Percentiles rank a stretch among this genome's conserved stretches.
phyloP scores from a whole-genome alignment of 2,329 filamentous ascomycete species.

The Fusarium marasasianum region DNA sequence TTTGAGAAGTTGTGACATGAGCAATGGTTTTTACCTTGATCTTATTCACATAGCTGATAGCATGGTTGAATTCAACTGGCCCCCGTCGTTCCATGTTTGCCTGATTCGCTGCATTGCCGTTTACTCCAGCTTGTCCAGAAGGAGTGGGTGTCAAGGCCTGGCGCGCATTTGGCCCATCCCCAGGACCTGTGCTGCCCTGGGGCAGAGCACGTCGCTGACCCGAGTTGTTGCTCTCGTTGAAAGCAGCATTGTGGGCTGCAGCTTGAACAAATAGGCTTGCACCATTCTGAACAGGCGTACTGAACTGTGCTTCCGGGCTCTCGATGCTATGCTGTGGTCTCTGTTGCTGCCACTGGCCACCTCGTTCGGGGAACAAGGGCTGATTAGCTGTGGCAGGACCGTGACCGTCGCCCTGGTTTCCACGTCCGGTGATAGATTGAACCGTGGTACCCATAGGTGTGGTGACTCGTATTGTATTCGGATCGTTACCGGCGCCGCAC shows the following conservation, averaged over 20 bases:
- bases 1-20: neutral
- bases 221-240: slow-evolving; percentile 45
- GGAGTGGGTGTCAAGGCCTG: slow-evolving; percentile 71
- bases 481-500: slow-evolving; percentile 91
- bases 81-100: slow-evolving; percentile 83
- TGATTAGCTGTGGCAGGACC: slow-evolving; percentile 51
- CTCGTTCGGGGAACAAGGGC: slow-evolving; percentile 58
- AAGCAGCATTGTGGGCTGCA: slow-evolving; percentile 48
- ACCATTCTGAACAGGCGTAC: slow-evolving; percentile 63
- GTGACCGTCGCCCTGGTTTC: slow-evolving; percentile 57
- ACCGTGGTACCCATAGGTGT: slow-evolving; percentile 98
- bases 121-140: slow-evolving; percentile 66
- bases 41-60: slow-evolving; percentile 99
- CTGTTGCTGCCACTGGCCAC: slow-evolving; percentile 67
- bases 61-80: slow-evolving; percentile 98
- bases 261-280: slow-evolving; percentile 58
- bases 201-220: slow-evolving; percentile 47
- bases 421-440: slow-evolving; percentile 76
- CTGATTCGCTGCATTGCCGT: slow-evolving; percentile 68
- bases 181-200: slow-evolving; percentile 46
- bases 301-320: slow-evolving; percentile 71
- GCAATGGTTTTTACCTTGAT: slow-evolving; percentile 78
- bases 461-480: slow-evolving; percentile 94
- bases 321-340: slow-evolving; percentile 66
- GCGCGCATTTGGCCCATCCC: slow-evolving; percentile 57